Evolutionary conservation across 2,329 filamentous ascomycete genomes (phyloP).

Genomic region (Neonectria punicea): DNA sequence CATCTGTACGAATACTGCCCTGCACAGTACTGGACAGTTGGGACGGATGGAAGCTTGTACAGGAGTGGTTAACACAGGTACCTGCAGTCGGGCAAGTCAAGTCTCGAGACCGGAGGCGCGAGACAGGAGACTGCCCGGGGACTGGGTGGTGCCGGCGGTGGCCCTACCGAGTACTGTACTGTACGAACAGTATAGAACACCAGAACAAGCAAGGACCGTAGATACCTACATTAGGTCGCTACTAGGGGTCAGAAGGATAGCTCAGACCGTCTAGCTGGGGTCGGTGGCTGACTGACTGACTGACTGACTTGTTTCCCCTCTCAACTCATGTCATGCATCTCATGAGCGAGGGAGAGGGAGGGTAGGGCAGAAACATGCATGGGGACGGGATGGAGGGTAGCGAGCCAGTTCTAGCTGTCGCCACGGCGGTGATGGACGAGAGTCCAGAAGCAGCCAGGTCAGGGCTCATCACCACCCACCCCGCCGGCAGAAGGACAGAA

Average conservation of each 20-base stretch:
- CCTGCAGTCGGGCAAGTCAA: neutral
- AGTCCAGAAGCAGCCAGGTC: neutral
- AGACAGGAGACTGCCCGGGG: neutral
- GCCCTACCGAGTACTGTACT: neutral
- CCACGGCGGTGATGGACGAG: neutral
- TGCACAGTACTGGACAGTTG: neutral
- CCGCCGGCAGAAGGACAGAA: neutral
- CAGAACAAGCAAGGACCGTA: neutral
- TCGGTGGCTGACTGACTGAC: conserved; percentile 1
- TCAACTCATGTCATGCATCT: conserved; percentile 17
- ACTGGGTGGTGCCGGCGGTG: conserved; percentile 7
- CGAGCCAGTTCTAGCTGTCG: neutral
- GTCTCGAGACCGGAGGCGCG: neutral
- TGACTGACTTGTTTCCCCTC: neutral
- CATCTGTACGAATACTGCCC: neutral
- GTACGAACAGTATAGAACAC: neutral
- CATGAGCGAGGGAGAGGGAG: neutral
- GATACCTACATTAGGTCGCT: too few species aligned
- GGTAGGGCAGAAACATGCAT: neutral
- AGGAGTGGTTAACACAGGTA: conserved; percentile 15
- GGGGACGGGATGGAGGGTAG: neutral
- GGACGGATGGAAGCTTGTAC: conserved; percentile 5
- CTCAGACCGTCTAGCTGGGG: conserved; percentile 11
- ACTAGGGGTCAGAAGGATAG: conserved; percentile 19
- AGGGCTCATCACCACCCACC: neutral